Evolutionary conservation across 192 early-diverging fungal genomes (phyloP), one percentile per base, ranked within the genome.

Genomic region (Coemansia sp.): DNA sequence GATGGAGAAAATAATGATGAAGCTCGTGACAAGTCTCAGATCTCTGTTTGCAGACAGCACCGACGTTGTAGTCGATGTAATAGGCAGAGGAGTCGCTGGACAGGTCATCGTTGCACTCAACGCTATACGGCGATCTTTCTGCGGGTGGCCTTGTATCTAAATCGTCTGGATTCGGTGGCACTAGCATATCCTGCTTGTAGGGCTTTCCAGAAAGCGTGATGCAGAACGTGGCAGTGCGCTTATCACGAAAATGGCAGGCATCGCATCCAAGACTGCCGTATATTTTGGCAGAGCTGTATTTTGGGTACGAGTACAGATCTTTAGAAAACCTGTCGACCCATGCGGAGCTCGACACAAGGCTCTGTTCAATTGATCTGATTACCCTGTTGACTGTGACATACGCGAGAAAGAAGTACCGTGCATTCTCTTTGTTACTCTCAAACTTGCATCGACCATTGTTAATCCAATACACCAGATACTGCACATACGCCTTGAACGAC

Each of bases 401-500:
- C n/a, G 66, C 73, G 7, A 67, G 66, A 54, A 70, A 81, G 58
- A 75, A 81, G 58, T 81, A 81, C n/a, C 38, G 49, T 2, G 69
- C 64, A n/a, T 60, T 60, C 1, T 69, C 45, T 12, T 65, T 32
- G 45, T 58, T 76, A 18, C 75, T 8, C 1, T 10, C 54, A 4
- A 64, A 73, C 52, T 61, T 66, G 2, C 30, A 14, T 22, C 58
- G 62, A 48, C 38, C 64, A n/a, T 73, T 81, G 67, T 66, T 64
- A n/a, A 81, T 69, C 78, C 78, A 81, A 45, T 81, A 58, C 2
- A 81, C 73, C 40, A 81, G 61, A 29, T 81, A 81, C 57, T 81
- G 78, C 51, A 73, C 67, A 28, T 81, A 81, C 1, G 66, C 51
- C 52, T 67, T 81, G 65, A 81, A 81, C 38, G 78, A 81, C 0